These are phyloP conservation scores for Zasmidium citrigriseum DNA, from an alignment of 2,329 filamentous ascomycete species.

Conservation along the genomic window DNA sequence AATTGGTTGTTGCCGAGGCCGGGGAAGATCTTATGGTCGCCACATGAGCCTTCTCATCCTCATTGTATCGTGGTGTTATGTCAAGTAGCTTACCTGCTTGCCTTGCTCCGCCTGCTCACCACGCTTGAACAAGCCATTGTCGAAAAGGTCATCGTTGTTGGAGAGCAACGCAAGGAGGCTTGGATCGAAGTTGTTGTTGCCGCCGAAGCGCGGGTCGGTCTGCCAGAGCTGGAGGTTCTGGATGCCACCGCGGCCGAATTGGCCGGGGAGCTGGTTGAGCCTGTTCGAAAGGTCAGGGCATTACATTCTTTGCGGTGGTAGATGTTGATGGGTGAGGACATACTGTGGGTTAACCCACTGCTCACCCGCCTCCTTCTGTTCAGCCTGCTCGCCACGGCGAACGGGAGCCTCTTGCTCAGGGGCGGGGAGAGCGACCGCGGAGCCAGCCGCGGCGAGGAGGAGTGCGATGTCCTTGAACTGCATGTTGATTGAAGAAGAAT, in stretches of 20 bases:
- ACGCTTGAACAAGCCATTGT: no score
- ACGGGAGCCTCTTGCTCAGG: neutral
- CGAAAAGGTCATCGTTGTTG: no score
- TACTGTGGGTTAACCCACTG: neutral
- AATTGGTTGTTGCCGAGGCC: neutral
- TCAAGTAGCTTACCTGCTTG: neutral
- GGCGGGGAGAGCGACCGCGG: conserved; percentile 1
- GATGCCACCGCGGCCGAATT: neutral
- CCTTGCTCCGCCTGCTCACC: neutral
- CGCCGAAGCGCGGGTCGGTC: neutral
- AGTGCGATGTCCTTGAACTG: conserved; percentile 5
- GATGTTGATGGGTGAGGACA: neutral
- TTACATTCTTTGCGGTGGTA: no score
- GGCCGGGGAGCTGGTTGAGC: neutral
- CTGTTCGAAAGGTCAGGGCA: no score
- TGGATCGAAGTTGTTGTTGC: neutral
- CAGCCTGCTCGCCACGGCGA: neutral
- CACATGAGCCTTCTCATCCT: neutral
- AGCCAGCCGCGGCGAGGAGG: conserved; percentile 4
- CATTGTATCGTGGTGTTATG: no score
- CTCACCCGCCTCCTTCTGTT: neutral
- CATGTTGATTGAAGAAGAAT: conserved; percentile 5
- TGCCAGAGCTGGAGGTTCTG: neutral
- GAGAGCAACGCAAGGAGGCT: neutral
- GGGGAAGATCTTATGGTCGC: neutral